A percentile compares a stretch with the other conserved stretches of the same genome.
phyloP scores from a whole-genome alignment of 129 eudicot genomes.

The Heracleum sosnowskyi region DNA sequence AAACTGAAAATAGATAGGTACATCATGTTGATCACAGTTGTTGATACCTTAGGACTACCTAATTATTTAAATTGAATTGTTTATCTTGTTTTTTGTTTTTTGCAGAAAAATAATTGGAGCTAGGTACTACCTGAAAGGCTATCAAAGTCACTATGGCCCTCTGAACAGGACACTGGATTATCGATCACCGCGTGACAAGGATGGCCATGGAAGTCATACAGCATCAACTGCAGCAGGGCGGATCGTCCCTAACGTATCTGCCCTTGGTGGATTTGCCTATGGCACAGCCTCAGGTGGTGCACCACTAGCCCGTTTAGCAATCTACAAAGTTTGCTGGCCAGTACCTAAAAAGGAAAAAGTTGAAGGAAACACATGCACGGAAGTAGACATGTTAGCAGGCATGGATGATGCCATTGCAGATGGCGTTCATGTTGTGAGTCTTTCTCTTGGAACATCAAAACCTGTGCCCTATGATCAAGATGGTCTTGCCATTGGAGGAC shows the following conservation, averaged over 20 bases:
- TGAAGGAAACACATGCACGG: slow-evolving; percentile 69
- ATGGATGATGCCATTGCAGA: slow-evolving; percentile 86
- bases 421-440: slow-evolving; percentile 75
- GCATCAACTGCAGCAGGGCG: slow-evolving; percentile 80
- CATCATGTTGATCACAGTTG: background rate
- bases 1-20: background rate
- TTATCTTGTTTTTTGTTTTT: background rate
- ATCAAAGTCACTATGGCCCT: slow-evolving; percentile 55
- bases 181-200: slow-evolving; percentile 84
- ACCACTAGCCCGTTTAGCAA: slow-evolving; percentile 66
- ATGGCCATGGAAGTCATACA: slow-evolving; percentile 98
- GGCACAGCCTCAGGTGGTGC: slow-evolving; percentile 98
- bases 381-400: slow-evolving; percentile 83
- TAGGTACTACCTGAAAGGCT: slow-evolving; percentile 69
- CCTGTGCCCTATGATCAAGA: slow-evolving; percentile 38
- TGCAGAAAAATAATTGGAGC: slow-evolving; percentile 91
- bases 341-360: slow-evolving; percentile 56
- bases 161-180: slow-evolving; percentile 51
- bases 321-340: slow-evolving; percentile 92
- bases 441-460: slow-evolving; percentile 51
- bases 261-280: slow-evolving; percentile 64
- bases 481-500: slow-evolving; percentile 73
- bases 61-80: background rate
- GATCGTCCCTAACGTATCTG: slow-evolving; percentile 41
- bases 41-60: background rate